These are phyloP conservation scores for Eimeria necatrix DNA, from an alignment of 169 alveolate genomes.

Conservation along the genomic window DNA sequence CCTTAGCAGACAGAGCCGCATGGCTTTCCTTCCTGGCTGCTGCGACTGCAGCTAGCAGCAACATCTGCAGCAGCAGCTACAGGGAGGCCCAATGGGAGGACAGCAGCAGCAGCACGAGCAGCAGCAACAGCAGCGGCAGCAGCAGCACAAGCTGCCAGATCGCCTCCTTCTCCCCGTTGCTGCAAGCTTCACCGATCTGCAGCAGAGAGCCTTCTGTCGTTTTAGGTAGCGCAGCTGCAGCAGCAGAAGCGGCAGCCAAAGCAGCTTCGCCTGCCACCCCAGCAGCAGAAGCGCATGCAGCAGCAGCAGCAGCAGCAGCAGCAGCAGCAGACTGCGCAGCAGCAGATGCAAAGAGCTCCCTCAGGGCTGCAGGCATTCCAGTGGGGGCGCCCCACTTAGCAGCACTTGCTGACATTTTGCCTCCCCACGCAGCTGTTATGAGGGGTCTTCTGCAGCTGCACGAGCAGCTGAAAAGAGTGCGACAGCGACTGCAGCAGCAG, in stretches of 20 bases:
- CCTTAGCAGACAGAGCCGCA: conserved; percentile 38
- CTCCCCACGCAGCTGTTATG: not conserved
- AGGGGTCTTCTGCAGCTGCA: conserved; percentile 3
- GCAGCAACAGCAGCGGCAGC: conserved; percentile 41
- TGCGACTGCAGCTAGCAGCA: conserved; percentile 48
- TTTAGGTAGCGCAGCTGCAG: conserved; percentile 1
- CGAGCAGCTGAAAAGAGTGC: not conserved
- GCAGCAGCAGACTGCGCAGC: conserved; percentile 28
- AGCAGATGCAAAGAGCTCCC: not conserved
- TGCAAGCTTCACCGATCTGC: not conserved
- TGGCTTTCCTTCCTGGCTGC: conserved; percentile 57
- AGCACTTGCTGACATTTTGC: conserved; percentile 21
- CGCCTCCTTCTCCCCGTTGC: not conserved
- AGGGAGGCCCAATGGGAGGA: not conserved
- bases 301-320: conserved; percentile 58
- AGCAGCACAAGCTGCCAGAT: not conserved
- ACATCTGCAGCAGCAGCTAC: conserved; percentile 38
- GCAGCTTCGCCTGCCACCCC: not conserved
- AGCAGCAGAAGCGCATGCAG: not conserved
- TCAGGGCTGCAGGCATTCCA: conserved; percentile 31
- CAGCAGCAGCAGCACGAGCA: conserved; percentile 1
- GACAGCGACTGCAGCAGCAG: conserved; percentile 41
- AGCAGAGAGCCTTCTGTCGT: conserved; percentile 6
- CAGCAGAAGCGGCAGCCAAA: not conserved
- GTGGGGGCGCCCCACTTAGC: conserved; percentile 42